Base-by-base conservation (phyloP, 1,139 yeast genomes). In the Pichia sp. region DNA sequence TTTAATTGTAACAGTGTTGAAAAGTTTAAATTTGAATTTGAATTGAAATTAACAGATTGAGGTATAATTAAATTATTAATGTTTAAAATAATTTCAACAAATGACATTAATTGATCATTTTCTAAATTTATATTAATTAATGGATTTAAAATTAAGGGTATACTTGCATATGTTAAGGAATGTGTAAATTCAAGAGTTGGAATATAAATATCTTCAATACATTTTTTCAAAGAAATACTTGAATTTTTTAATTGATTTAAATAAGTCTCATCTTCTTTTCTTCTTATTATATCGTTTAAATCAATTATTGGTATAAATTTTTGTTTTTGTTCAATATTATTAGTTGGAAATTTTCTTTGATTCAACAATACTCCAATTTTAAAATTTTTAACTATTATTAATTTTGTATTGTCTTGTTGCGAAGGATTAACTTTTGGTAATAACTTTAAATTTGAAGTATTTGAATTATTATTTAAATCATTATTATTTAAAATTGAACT, bases 71-170 rank as follows among this genome's bases (percentile, higher is more conserved):
- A 40, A 6, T 45, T 46, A 6, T 57, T 42, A 4, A 60, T 34
- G 36, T 59, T 58, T 24, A 60, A 31, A 5, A 53, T 29, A 27
- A 52, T 49, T 32, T 58, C 62, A 35, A 54, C 55, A 32, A 54
- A 60, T 1, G 65, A 51, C 25, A 61, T 55, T 52, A 61, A 54
- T 38, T 56, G 53, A 44, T 62, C 63, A 39, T 42, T 45, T 6
- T 57, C 59, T 23, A 61, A 42, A 40, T 60, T 58, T n/a, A 61
- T 46, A 24, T 45, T 38, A 36, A 46, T 41, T 20, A 41, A 25
- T n/a, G 52, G 47, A 26, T 46, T 36, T 23, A 57, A 38, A 16
- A 37, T 43, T n/a, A 61, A 39, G 1, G 64, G 64, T n/a, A 60
- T 47, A 23, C 49, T 52, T 6, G 59, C 51, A 47, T 57, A 59